Evolutionary conservation across 176 grass and related monocot genomes (phyloP).

Genomic region (Ensete glaucum): DNA sequence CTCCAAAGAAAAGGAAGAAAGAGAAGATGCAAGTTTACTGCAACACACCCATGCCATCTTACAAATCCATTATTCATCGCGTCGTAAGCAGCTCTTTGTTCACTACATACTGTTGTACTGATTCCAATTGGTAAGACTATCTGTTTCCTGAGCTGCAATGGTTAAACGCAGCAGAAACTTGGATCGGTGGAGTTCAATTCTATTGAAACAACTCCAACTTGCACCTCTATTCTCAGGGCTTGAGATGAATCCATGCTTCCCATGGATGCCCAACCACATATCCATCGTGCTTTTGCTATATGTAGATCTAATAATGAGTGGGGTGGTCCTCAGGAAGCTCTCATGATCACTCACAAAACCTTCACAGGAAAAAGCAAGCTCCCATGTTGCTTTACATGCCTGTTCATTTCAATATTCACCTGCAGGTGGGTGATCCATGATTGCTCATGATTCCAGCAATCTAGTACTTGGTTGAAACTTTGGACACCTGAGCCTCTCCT

Average conservation of each 20-base stretch:
- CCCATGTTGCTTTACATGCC: not conserved
- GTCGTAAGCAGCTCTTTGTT: too few species aligned
- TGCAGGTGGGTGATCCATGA: conserved; percentile 6
- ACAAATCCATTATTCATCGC: too few species aligned
- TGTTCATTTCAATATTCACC: conserved; percentile 5
- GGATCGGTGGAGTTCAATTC: too few species aligned
- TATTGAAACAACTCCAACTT: too few species aligned
- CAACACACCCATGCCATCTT: too few species aligned
- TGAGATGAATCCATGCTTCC: not conserved
- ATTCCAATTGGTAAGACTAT: too few species aligned
- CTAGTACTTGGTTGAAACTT: conserved; percentile 13
- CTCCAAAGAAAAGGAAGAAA: too few species aligned
- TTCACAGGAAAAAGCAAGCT: not conserved
- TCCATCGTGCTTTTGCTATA: not conserved
- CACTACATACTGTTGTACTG: too few species aligned
- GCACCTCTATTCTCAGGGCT: not conserved
- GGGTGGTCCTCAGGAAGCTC: not conserved
- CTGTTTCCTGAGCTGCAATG: too few species aligned
- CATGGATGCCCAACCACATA: not conserved
- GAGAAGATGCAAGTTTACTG: too few species aligned
- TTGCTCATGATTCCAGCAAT: conserved; percentile 15
- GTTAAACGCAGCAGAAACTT: too few species aligned
- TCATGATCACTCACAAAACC: not conserved
- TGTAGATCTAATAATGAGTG: conserved; percentile 1
- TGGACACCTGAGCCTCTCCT: not conserved